These are phyloP conservation scores for Sporormia fimetaria DNA, from an alignment of 495 filamentous ascomycete genomes.

Conservation along the genomic window DNA sequence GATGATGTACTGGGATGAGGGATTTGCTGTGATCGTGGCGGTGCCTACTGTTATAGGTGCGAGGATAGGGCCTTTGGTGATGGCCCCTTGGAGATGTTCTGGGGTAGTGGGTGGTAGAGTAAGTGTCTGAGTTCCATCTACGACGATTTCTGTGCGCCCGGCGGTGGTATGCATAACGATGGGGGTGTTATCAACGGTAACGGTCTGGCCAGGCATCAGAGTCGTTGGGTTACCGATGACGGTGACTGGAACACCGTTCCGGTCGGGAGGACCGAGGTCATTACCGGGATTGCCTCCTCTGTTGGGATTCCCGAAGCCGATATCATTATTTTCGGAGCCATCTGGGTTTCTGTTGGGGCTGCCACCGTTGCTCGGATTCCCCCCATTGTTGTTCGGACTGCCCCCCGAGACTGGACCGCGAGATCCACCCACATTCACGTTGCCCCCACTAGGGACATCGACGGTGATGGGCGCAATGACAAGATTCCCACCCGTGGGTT, in stretches of 20 bases:
- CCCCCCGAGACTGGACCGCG: too few relatives aligned
- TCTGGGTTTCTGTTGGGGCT: too few relatives aligned
- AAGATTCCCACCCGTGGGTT: slow-evolving; percentile 2
- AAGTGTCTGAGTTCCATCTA: slow-evolving; percentile 12
- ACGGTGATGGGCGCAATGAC: too few relatives aligned
- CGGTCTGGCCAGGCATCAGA: slow-evolving; percentile 13
- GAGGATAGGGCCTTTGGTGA: slow-evolving; percentile 6
- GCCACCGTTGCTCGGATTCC: too few relatives aligned
- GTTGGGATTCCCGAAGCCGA: too few relatives aligned
- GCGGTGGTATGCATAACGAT: slow-evolving; percentile 15
- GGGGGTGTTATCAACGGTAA: slow-evolving; percentile 18
- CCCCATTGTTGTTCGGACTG: too few relatives aligned
- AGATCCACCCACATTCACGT: too few relatives aligned
- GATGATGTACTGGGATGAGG: slow-evolving; percentile 12
- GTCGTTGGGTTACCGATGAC: slow-evolving; percentile 11
- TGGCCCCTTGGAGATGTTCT: neutral
- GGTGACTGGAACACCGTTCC: too few relatives aligned
- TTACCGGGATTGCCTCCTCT: too few relatives aligned
- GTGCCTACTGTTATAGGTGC: slow-evolving; percentile 8
- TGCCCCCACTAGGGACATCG: too few relatives aligned
- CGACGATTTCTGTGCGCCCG: slow-evolving; percentile 11
- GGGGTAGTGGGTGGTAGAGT: slow-evolving; percentile 3
- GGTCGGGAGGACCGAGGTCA: too few relatives aligned
- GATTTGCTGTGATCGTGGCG: slow-evolving; percentile 11
- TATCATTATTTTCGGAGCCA: too few relatives aligned